phyloP scores from a whole-genome alignment of 2,329 filamentous ascomycete genomes.

The Ustilaginoidea virens region DNA sequence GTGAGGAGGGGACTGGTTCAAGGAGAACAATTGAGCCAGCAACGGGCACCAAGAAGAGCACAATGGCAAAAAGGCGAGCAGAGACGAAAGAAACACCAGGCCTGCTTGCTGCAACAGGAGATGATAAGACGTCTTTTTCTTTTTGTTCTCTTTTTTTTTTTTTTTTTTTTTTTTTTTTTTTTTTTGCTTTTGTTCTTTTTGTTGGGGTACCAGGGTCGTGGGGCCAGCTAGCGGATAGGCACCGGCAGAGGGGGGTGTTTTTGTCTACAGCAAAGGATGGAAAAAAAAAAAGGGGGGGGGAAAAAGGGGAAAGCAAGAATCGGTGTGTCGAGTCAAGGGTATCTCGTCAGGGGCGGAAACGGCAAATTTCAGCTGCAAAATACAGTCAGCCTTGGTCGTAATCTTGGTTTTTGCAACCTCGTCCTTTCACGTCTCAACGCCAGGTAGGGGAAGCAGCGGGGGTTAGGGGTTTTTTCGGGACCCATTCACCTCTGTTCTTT shows the following conservation, averaged over 20 bases:
- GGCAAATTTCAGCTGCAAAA: not conserved
- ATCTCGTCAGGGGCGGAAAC: too few relatives aligned
- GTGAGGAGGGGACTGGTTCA: slow-evolving; percentile 2
- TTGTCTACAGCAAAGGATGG: not conserved
- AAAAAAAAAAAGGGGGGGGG: not conserved
- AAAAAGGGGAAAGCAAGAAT: not conserved
- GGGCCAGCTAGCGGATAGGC: not conserved
- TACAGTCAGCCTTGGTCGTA: too few relatives aligned
- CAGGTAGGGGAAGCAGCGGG: too few relatives aligned
- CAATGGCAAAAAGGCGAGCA: not conserved
- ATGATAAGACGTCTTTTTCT: too few relatives aligned
- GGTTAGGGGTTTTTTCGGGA: too few relatives aligned
- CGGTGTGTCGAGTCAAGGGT: not conserved
- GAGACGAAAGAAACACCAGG: too few relatives aligned
- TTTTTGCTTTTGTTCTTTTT: not conserved
- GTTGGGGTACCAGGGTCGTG: slow-evolving; percentile 1
- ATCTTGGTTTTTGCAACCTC: too few relatives aligned
- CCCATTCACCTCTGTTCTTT: too few relatives aligned
- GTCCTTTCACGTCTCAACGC: too few relatives aligned
- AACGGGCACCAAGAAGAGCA: not conserved
- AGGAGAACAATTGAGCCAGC: not conserved
- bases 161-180: not conserved
- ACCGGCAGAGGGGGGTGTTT: not conserved
- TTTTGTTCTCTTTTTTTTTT: not conserved
- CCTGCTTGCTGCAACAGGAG: too few relatives aligned